A percentile compares a stretch with the other conserved stretches of the same genome.
Evolutionary conservation across 1,284 basidiomycete species (phyloP).

Genomic region (Cryptococcus floricola): DNA sequence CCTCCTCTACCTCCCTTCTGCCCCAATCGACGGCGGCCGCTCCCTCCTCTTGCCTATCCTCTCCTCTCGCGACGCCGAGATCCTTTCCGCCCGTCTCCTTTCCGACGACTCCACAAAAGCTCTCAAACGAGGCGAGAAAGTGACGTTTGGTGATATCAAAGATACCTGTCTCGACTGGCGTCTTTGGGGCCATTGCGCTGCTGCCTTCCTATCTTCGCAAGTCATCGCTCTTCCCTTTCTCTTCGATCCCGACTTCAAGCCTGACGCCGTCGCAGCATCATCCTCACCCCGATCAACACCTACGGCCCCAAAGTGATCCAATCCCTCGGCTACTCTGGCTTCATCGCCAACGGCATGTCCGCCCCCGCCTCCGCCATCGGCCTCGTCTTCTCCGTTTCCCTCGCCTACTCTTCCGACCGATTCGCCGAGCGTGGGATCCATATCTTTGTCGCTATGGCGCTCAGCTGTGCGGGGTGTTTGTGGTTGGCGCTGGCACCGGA

Average conservation of each 20-base stretch:
- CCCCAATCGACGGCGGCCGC: conserved; percentile 14
- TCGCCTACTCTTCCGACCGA: conserved; percentile 14
- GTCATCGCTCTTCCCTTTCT: neutral
- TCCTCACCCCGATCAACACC: conserved; percentile 21
- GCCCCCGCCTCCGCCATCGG: conserved; percentile 21
- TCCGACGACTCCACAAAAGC: conserved; percentile 15
- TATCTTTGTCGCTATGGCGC: conserved; percentile 17
- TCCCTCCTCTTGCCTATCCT: conserved; percentile 10
- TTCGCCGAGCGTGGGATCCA: conserved; percentile 15
- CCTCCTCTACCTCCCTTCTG: conserved; percentile 15
- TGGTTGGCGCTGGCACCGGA: conserved; percentile 81
- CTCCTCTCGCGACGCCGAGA: conserved; percentile 8
- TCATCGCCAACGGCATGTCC: conserved; percentile 21
- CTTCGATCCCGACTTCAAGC: neutral
- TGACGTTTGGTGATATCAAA: conserved; percentile 10
- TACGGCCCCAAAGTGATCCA: conserved; percentile 20
- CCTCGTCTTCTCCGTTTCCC: conserved; percentile 15
- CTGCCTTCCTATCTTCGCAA: conserved; percentile 21
- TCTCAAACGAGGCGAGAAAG: conserved; percentile 1
- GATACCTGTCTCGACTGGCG: conserved; percentile 19
- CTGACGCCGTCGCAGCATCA: conserved; percentile 5
- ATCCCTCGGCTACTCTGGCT: conserved; percentile 18
- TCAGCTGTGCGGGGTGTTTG: conserved; percentile 65
- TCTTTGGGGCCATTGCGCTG: conserved; percentile 17
- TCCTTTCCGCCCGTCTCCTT: conserved; percentile 11